Evolutionary conservation across 768 basidiomycete species (phyloP).

Genomic region (Podaxis sp.): DNA sequence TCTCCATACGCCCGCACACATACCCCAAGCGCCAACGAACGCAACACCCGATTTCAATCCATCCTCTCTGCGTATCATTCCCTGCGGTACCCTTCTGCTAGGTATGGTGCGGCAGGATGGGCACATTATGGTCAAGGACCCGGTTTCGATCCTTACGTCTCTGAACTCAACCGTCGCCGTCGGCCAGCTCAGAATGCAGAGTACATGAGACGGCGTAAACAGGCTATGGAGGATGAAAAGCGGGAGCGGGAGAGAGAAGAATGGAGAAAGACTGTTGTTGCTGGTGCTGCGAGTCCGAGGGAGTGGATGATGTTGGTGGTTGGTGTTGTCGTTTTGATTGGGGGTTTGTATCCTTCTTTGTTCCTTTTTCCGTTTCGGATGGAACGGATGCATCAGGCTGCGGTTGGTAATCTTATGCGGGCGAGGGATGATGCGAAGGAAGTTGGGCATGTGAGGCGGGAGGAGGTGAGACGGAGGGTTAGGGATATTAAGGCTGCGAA

Average conservation of each 20-base stretch:
- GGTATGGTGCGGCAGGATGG: neutral
- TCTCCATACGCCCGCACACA: conserved; percentile 34
- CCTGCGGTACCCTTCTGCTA: conserved; percentile 36
- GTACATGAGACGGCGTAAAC: conserved; percentile 10
- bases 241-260: conserved; percentile 30
- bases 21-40: conserved; percentile 34
- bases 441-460: conserved; percentile 48
- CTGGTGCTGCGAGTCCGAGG: conserved; percentile 28
- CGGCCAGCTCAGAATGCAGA: conserved; percentile 34
- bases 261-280: neutral
- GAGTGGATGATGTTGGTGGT: conserved; percentile 45
- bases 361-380: conserved; percentile 29
- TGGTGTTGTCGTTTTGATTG: conserved; percentile 29
- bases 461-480: conserved; percentile 46
- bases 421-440: conserved; percentile 55
- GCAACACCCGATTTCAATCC: conserved; percentile 59
- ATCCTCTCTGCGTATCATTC: conserved; percentile 62
- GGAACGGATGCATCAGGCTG: conserved; percentile 44
- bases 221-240: conserved; percentile 11
- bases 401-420: conserved; percentile 52
- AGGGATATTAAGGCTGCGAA: conserved; percentile 24
- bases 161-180: conserved; percentile 49
- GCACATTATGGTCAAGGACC: conserved; percentile 16
- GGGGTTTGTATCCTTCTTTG: conserved; percentile 19
- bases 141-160: conserved; percentile 38